phyloP scores from a whole-genome alignment of 345 rosid genomes.

The Durio zibethinus region DNA sequence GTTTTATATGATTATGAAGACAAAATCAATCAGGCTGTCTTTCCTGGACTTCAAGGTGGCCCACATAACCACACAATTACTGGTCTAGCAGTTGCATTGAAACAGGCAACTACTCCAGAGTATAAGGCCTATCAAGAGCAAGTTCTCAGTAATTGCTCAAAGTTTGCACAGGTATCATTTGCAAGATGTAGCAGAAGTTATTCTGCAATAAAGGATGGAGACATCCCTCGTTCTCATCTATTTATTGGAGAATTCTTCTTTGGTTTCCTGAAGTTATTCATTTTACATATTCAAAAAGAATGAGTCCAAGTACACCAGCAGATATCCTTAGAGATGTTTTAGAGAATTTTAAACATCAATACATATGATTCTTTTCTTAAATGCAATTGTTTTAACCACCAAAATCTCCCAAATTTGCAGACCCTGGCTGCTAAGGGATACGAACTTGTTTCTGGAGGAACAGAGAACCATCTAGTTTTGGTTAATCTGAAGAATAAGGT shows the following conservation, averaged over 20 bases:
- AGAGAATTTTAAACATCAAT: neutral
- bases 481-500: conserved; percentile 95
- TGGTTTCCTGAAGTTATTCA: neutral
- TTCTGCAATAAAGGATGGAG: neutral
- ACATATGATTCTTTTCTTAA: neutral
- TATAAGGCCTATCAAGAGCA: conserved; percentile 98
- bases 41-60: conserved; percentile 99
- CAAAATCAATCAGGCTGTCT: conserved; percentile 94
- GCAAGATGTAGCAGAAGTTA: conserved; percentile 1
- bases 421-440: conserved; percentile 60
- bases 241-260: neutral
- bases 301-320: neutral
- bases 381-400: conserved; percentile 8
- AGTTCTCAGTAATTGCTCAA: conserved; percentile 77
- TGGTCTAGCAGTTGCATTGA: conserved; percentile 93
- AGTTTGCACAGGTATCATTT: conserved; percentile 73
- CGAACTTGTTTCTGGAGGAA: conserved; percentile 96
- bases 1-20: conserved; percentile 90
- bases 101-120: conserved; percentile 93
- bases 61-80: conserved; percentile 98
- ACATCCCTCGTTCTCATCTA: neutral
- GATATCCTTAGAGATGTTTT: neutral
- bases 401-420: conserved; percentile 35
- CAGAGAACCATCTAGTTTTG: conserved; percentile 95
- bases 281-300: neutral